Base-by-base conservation (phyloP, 306 rosid genomes). In the Quillaja saponaria region DNA sequence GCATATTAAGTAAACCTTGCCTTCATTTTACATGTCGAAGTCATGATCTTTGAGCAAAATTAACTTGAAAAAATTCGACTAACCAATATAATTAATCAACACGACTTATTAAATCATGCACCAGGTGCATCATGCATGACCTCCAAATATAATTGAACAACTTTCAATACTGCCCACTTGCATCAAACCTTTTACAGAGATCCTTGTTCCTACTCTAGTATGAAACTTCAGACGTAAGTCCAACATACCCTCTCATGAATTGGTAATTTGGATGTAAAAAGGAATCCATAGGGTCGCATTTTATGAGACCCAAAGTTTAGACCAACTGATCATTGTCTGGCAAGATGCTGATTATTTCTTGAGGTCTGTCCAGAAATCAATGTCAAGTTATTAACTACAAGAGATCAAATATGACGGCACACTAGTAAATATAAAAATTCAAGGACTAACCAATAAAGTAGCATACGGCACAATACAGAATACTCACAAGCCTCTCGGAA, bases 231-330 rank as follows among this genome's bases (percentile, higher is more conserved):
- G 65, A 14, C 74, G 54, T 21, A n/a, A 14, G 15, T 47, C 19
- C 64, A 19, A 69, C 61, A 7, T 71, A 85, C 94, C 95, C 44
- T 81, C 47, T 59, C 61, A 12, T 28, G 48, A 21, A 42, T 51
- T 45, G 85, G 65, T 60, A 64, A 54, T 63, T 58, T 69, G 55
- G 76, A 61, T 13, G 73, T 49, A 60, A 72, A 78, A 47, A 49
- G 21, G 47, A 72, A 21, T 57, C 69, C 55, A 41, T 61, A 57
- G 55, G 66, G 66, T 33, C 64, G 75, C 62, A 59, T 69, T 53
- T 60, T 73, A 53, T 52, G 75, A 71, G 52, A 64, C 74, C 80
- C 70, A 67, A 12, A 73, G 52, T 61, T 46, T 63, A 65, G 45
- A 34, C 60, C 74, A 17, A 55, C 16, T 10, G 73, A 37, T 66